Percentiles rank a stretch among this genome's conserved stretches.
Evolutionary conservation across 495 filamentous ascomycete species (phyloP).

Genomic region (Aspergillus wentii): DNA sequence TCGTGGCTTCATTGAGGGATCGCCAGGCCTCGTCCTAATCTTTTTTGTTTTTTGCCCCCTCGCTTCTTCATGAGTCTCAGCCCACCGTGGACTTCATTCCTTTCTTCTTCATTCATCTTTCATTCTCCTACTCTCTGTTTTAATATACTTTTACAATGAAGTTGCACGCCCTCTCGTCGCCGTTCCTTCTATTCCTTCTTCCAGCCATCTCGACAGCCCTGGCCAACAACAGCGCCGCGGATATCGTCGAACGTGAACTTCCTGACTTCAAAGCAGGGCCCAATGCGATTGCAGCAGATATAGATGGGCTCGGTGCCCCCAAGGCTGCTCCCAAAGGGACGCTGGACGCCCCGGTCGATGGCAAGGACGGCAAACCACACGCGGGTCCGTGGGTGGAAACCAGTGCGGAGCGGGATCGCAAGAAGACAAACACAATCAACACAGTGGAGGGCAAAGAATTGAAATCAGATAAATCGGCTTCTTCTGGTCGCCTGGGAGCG

Average conservation of each 20-base stretch:
- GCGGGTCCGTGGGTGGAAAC: conserved; percentile 81
- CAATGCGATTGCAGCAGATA: conserved; percentile 11
- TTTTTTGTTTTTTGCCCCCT: too few species aligned
- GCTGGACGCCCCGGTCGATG: conserved; percentile 89
- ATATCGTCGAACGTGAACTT: conserved; percentile 18
- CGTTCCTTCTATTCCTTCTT: conserved; percentile 31
- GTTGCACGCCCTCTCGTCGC: conserved; percentile 20
- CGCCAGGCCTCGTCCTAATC: neutral
- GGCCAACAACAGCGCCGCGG: conserved; percentile 5
- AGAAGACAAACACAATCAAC: conserved; percentile 34
- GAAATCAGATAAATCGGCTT: conserved; percentile 26
- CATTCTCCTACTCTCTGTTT: neutral
- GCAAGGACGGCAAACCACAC: conserved; percentile 93
- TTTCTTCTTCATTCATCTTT: neutral
- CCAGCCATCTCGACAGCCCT: conserved; percentile 26
- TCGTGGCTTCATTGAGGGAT: neutral
- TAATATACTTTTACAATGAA: conserved; percentile 21
- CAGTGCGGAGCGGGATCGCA: conserved; percentile 54
- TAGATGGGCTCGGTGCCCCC: conserved; percentile 12
- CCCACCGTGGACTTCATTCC: too few species aligned
- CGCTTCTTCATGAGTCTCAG: conserved; percentile 6
- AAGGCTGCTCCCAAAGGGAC: conserved; percentile 50
- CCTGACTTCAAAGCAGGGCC: conserved; percentile 9
- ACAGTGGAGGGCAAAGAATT: conserved; percentile 17
- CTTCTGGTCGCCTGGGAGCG: conserved; percentile 34